A percentile compares a stretch with the other conserved stretches of the same genome.
Conservation (phyloP, 2,329 filamentous ascomycete species). For the Tolypocladium album region DNA sequence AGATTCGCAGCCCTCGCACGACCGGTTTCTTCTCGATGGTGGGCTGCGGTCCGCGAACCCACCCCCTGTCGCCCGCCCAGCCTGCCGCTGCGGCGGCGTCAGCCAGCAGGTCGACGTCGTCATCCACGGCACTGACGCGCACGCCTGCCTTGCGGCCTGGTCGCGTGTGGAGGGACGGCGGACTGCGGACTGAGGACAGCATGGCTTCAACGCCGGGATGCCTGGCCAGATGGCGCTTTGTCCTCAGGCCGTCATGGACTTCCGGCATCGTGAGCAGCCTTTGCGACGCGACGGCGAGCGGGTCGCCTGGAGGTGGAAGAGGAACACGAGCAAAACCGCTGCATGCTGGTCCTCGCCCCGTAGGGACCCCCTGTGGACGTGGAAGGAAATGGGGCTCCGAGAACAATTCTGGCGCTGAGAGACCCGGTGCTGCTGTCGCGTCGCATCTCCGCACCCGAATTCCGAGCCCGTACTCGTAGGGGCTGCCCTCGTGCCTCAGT, state of each 20-base stretch:
- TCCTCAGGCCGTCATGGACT: not conserved
- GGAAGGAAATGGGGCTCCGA: not conserved
- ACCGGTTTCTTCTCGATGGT: not conserved
- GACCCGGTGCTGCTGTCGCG: not conserved
- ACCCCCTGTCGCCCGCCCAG: not conserved
- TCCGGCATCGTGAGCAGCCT: not conserved
- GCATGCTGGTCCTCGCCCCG: not conserved
- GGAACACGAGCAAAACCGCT: not conserved
- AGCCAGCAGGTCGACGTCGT: not conserved
- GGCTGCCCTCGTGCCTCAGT: not conserved
- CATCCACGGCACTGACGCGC: slow-evolving; percentile 3
- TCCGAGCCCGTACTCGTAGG: not conserved
- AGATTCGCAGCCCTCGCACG: not conserved
- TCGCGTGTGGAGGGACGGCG: not conserved
- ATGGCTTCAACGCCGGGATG: not conserved
- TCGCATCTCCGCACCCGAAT: not conserved
- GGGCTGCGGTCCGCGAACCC: not conserved
- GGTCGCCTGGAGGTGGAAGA: not conserved
- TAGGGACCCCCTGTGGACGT: not conserved
- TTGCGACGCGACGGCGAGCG: not conserved
- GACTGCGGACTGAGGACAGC: not conserved
- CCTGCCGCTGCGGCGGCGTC: not conserved
- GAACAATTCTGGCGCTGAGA: not conserved
- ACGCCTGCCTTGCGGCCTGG: slow-evolving; percentile 7
- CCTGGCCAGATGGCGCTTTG: not conserved